Percentiles rank a stretch among this genome's conserved stretches.
Conservation (phyloP, 352 stramenopile species). For the Phytophthora crassamura region DNA sequence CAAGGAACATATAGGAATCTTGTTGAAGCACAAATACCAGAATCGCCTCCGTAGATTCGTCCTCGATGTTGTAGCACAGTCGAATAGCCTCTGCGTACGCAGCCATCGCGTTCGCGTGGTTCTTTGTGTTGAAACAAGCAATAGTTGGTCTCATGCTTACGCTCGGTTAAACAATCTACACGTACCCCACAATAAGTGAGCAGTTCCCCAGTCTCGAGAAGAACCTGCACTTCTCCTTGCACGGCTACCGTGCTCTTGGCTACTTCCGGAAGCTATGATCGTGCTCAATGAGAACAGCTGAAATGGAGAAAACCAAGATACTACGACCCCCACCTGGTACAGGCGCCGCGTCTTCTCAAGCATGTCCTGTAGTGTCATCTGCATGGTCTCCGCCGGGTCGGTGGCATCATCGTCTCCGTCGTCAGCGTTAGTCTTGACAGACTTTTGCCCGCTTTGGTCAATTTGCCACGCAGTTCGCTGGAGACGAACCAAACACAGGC, state of each 20-base stretch:
- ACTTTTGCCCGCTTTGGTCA: background rate
- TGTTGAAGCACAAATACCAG: slow-evolving; percentile 32
- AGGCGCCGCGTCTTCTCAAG: slow-evolving; percentile 39
- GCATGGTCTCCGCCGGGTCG: slow-evolving; percentile 16
- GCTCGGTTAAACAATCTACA: background rate
- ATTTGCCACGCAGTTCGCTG: slow-evolving; percentile 41
- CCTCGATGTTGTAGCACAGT: slow-evolving; percentile 49
- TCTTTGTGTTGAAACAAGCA: slow-evolving; percentile 20
- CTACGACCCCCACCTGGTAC: slow-evolving; percentile 38
- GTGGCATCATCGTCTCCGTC: slow-evolving; percentile 4
- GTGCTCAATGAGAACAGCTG: background rate
- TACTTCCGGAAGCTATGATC: slow-evolving; percentile 37
- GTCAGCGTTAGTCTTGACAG: background rate
- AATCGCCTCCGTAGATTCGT: slow-evolving; percentile 54
- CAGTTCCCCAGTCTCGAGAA: slow-evolving; percentile 58
- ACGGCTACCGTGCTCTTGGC: slow-evolving; percentile 33
- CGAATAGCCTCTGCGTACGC: slow-evolving; percentile 50
- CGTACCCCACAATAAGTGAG: slow-evolving; percentile 38
- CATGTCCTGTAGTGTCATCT: slow-evolving; percentile 25
- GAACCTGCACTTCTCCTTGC: slow-evolving; percentile 52
- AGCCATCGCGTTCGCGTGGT: slow-evolving; percentile 38
- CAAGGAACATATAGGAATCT: no score
- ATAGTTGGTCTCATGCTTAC: background rate
- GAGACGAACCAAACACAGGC: slow-evolving; percentile 38
- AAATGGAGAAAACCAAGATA: background rate